Evolutionary conservation across 2,329 filamentous ascomycete genomes (phyloP), one percentile per base, ranked within the genome.

Genomic region (Eurotiales sp.): DNA sequence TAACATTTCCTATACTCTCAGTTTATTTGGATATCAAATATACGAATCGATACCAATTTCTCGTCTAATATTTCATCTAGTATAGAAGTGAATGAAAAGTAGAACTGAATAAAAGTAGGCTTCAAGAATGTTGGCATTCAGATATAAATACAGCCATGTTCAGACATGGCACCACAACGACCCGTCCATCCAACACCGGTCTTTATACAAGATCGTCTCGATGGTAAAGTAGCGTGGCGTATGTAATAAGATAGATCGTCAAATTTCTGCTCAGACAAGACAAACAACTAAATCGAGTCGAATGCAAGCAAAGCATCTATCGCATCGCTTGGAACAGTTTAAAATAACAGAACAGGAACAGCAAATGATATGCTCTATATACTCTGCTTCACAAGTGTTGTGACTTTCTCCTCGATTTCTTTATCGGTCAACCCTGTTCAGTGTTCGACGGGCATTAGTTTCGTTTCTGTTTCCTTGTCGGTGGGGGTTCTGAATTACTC

Each of bases 381-480:
- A 55, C 62, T 60, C 55, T 68, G 70, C 68, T 84, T 82, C 50
- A 86, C 84, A 56, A 88, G 68, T 46, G 75, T 73, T 51, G 82
- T 80, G 59, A 88, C 77, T 68, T 80, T 82, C 58, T 82, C 79
- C 71, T 88, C 85, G 56, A 89, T 87, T 60, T 84, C 79, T 69
- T 86, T 81, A 67, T 86, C 84, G 61, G 84, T 80, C 62, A 88
- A 71, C 56, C 83, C 84, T 85, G 57, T 37, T 52, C 5, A 22
- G n/a, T n/a, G n/a, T n/a, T n/a, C n/a, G n/a, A n/a, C n/a, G n/a
- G n/a, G n/a, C n/a, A n/a, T n/a, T n/a, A n/a, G n/a, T n/a, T n/a
- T n/a, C n/a, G n/a, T n/a, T n/a, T n/a, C n/a, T n/a, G n/a, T n/a
- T n/a, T n/a, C n/a, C n/a, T n/a, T n/a, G n/a, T n/a, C n/a, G n/a